phyloP scores from a whole-genome alignment of 1,284 basidiomycete genomes.

The Fereydounia khargensis region DNA sequence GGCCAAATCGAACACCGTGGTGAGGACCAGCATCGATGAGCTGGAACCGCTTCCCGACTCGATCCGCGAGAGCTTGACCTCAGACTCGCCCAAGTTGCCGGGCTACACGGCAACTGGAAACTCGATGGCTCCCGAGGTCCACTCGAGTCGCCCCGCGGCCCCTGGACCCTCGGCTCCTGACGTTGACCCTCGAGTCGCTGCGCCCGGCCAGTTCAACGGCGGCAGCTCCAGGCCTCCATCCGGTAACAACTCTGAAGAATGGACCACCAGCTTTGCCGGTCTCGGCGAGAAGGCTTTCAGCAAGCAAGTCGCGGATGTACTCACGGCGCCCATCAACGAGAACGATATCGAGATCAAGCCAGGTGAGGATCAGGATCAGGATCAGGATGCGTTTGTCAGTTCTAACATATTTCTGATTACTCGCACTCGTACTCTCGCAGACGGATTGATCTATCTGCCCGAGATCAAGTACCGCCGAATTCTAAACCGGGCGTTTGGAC shows the following conservation, averaged over 20 bases:
- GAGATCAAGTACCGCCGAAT: slow-evolving; percentile 98
- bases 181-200: slow-evolving; percentile 27
- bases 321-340: slow-evolving; percentile 74
- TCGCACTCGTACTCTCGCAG: slow-evolving; percentile 59
- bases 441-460: slow-evolving; percentile 90
- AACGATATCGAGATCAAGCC: slow-evolving; percentile 90
- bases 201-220: slow-evolving; percentile 18
- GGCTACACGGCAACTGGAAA: slow-evolving; percentile 31
- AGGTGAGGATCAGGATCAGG: too few species aligned
- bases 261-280: slow-evolving; percentile 84
- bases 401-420: neutral
- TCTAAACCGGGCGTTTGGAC: slow-evolving; percentile 90
- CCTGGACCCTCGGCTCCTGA: slow-evolving; percentile 12
- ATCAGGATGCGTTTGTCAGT: neutral
- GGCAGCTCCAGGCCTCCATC: slow-evolving; percentile 4
- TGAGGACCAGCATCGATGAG: slow-evolving; percentile 24
- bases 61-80: slow-evolving; percentile 27
- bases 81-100: slow-evolving; percentile 15
- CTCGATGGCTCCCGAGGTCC: slow-evolving; percentile 32
- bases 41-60: slow-evolving; percentile 26
- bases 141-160: slow-evolving; percentile 33
- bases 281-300: slow-evolving; percentile 76
- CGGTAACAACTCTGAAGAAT: slow-evolving; percentile 61
- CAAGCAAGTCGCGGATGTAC: slow-evolving; percentile 70
- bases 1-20: too few species aligned